Evolutionary conservation across 352 stramenopile genomes (phyloP), one percentile per base, ranked within the genome.

Genomic region (Peronosclerospora sorghi): DNA sequence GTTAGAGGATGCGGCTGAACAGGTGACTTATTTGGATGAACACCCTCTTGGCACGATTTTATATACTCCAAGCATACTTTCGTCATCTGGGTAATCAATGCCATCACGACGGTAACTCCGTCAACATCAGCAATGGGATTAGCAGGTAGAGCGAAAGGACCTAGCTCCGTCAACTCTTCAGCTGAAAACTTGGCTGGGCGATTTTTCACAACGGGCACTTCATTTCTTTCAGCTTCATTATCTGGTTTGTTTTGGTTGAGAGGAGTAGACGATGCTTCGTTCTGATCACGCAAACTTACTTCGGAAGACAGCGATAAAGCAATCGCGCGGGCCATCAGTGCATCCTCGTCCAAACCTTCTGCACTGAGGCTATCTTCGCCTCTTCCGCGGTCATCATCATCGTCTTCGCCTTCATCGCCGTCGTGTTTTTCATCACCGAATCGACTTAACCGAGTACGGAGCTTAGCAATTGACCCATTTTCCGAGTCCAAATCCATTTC

Each of bases 321-420:
- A 30, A 94, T 94, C 23, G 81, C 81, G 38, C 79, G 67, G 12
- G 81, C 81, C 81, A 94, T 94, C n/a, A 94, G 49, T 9, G 74
- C 81, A 41, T 94, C 81, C 68, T 94, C 81, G 51, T 94, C 80
- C 18, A 88, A 73, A 4, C 72, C 76, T 69, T 86, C 76, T 44
- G 69, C 69, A 13, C 65, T 63, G 35, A 66, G 58, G 27, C 59
- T 78, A 5, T 61, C 61, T 14, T 58, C 61, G 26, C 65, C 71
- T 47, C 78, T 60, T 30, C 57, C 60, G 40, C 56, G 56, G 18
- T 70, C 52, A 34, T 72, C 54, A 28, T 78, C 63, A 0, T 83
- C 71, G 4, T 79, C 62, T 12, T 84, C 73, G 10, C 83, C 68
- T 42, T 38, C 52, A 15, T 85, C 72, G 15, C 64, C 62, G 39